These are phyloP conservation scores for Miscanthus lutarioriparius DNA, from an alignment of 176 grass and related monocot species.

Conservation along the genomic window DNA sequence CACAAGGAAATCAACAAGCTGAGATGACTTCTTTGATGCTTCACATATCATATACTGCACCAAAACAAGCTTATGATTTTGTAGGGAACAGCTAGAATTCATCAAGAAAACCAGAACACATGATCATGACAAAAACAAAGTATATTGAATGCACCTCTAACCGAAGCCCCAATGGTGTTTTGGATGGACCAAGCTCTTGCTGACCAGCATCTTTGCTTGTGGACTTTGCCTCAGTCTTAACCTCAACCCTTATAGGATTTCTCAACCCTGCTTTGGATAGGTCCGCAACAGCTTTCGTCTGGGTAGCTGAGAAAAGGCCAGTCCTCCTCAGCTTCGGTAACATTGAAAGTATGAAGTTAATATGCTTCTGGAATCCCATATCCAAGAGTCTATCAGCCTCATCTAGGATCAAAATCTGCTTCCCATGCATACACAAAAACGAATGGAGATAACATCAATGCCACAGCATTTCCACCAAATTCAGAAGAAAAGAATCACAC, in stretches of 20 bases:
- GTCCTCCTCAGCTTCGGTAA: slow-evolving; percentile 92
- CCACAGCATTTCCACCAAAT: slow-evolving; percentile 1
- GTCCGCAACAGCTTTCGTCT: slow-evolving; percentile 81
- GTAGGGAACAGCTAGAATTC: neutral
- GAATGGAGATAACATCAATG: neutral
- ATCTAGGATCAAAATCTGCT: slow-evolving; percentile 93
- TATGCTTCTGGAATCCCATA: slow-evolving; percentile 87
- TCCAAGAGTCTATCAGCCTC: slow-evolving; percentile 94
- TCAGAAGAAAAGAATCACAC: neutral
- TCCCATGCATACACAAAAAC: slow-evolving; percentile 31
- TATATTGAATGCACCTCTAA: slow-evolving; percentile 58
- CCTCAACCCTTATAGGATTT: slow-evolving; percentile 90
- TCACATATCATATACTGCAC: slow-evolving; percentile 94
- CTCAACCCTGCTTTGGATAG: slow-evolving; percentile 85
- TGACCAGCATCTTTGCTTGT: slow-evolving; percentile 33
- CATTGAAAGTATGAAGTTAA: slow-evolving; percentile 74
- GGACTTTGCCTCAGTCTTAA: slow-evolving; percentile 62
- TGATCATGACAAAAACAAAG: neutral
- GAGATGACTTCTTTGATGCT: slow-evolving; percentile 71
- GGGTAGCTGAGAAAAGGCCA: slow-evolving; percentile 90
- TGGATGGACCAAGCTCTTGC: slow-evolving; percentile 68
- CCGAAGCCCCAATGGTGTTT: slow-evolving; percentile 83
- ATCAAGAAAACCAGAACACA: neutral
- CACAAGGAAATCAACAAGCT: slow-evolving; percentile 91
- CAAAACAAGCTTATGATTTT: slow-evolving; percentile 29